Evolutionary conservation across 2,329 filamentous ascomycete species (phyloP).

Genomic region (Emergomyces africanus): DNA sequence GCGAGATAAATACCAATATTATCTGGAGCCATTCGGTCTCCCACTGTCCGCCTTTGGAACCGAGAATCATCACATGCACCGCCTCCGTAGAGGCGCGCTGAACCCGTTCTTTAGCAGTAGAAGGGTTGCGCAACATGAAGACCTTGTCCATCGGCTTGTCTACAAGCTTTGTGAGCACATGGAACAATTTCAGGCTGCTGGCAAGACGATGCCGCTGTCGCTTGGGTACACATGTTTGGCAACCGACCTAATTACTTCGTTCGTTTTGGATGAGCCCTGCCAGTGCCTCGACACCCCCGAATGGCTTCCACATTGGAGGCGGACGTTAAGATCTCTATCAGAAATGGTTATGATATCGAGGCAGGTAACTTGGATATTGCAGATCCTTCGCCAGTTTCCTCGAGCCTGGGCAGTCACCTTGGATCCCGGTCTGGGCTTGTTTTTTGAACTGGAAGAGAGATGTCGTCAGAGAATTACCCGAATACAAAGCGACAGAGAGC

Average conservation of each 20-base stretch:
- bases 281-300: slow-evolving; percentile 21
- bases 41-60: slow-evolving; percentile 20
- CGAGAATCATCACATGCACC: slow-evolving; percentile 15
- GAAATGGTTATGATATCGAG: slow-evolving; percentile 1
- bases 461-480: not conserved
- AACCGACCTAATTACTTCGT: slow-evolving; percentile 36
- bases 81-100: slow-evolving; percentile 15
- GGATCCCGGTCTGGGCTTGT: not conserved
- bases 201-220: slow-evolving; percentile 6
- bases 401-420: not conserved
- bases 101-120: slow-evolving; percentile 17
- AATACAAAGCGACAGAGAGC: not conserved
- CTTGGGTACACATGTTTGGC: slow-evolving; percentile 16
- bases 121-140: slow-evolving; percentile 11
- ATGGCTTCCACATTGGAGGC: slow-evolving; percentile 20
- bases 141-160: slow-evolving; percentile 12
- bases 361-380: not conserved
- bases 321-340: slow-evolving; percentile 9
- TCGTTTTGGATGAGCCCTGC: slow-evolving; percentile 22
- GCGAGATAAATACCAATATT: slow-evolving; percentile 13
- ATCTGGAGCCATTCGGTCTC: slow-evolving; percentile 15
- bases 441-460: not conserved
- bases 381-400: not conserved
- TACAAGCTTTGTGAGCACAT: slow-evolving; percentile 10
- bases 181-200: slow-evolving; percentile 1